Percentiles rank a stretch among this genome's conserved stretches.
Conservation (phyloP, 352 stramenopile genomes). For the Phytophthora kernoviae region DNA sequence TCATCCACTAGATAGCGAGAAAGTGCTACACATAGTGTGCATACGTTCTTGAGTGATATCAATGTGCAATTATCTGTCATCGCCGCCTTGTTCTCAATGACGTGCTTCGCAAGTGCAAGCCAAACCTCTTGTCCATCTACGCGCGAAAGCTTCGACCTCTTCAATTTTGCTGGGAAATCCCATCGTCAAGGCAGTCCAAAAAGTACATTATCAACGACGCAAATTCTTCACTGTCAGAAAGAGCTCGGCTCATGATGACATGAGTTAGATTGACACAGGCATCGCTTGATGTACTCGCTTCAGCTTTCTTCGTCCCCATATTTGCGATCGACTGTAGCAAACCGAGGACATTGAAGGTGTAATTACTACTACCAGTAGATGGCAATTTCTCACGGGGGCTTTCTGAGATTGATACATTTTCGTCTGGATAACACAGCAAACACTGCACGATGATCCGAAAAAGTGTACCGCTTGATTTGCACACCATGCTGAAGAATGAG, state of each 20-base stretch:
- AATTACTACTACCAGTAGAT: background rate
- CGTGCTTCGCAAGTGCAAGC: conserved; percentile 58
- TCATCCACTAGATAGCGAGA: conserved; percentile 59
- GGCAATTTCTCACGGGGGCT: background rate
- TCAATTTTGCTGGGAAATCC: conserved; percentile 12
- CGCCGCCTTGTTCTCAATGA: conserved; percentile 51
- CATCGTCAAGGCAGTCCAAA: conserved; percentile 58
- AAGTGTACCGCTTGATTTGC: conserved; percentile 54
- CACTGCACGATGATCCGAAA: conserved; percentile 47
- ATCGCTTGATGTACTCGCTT: conserved; percentile 13
- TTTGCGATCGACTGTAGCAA: conserved; percentile 5
- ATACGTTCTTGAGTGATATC: conserved; percentile 61
- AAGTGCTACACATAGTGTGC: conserved; percentile 52
- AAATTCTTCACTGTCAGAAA: conserved; percentile 69
- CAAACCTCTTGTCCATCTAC: conserved; percentile 59
- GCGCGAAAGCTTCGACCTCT: background rate
- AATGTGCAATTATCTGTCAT: conserved; percentile 53
- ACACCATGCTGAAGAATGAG: conserved; percentile 59
- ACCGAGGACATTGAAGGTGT: background rate
- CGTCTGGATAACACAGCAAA: conserved; percentile 6
- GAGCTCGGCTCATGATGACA: conserved; percentile 37
- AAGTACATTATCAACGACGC: conserved; percentile 64
- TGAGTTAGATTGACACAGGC: conserved; percentile 54
- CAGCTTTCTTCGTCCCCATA: conserved; percentile 10
- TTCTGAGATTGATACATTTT: background rate